phyloP scores from a whole-genome alignment of 192 early-diverging fungal genomes.

The Entomortierella parvispora region DNA sequence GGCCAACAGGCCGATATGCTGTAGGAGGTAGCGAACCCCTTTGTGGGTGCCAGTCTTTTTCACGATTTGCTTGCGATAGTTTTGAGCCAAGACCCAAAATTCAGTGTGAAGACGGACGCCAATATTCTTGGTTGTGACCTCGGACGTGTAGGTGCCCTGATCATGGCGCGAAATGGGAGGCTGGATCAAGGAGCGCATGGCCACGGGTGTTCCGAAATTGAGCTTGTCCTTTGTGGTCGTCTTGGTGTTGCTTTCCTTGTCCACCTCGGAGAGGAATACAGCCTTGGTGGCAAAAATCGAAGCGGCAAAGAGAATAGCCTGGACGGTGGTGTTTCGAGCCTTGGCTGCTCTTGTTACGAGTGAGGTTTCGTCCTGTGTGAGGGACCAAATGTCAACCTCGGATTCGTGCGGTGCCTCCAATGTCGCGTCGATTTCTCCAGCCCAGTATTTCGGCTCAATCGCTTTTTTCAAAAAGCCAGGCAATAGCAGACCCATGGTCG shows the following conservation, averaged over 20 bases:
- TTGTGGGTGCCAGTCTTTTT: slow-evolving; percentile 2
- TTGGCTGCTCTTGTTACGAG: slow-evolving; percentile 8
- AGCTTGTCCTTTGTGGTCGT: slow-evolving; percentile 28
- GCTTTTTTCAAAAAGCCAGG: slow-evolving; percentile 26
- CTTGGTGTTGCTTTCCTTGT: neutral
- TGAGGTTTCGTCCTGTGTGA: slow-evolving; percentile 7
- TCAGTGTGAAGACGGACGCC: slow-evolving; percentile 9
- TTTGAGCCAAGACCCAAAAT: slow-evolving; percentile 20
- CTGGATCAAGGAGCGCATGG: slow-evolving; percentile 13
- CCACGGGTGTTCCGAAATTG: slow-evolving; percentile 5
- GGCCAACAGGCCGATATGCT: slow-evolving; percentile 17
- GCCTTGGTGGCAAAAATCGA: slow-evolving; percentile 39
- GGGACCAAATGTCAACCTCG: slow-evolving; percentile 3
- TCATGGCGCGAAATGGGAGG: slow-evolving; percentile 11
- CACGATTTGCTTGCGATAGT: slow-evolving; percentile 12
- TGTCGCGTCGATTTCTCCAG: slow-evolving; percentile 41
- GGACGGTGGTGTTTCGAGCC: slow-evolving; percentile 22
- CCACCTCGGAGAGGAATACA: slow-evolving; percentile 29
- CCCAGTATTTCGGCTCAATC: slow-evolving; percentile 40
- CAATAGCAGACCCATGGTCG: slow-evolving; percentile 3
- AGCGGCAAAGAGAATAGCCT: slow-evolving; percentile 20
- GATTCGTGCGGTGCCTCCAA: slow-evolving; percentile 33
- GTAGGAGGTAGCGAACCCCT: neutral
- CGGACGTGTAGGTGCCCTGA: slow-evolving; percentile 21
- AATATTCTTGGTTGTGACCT: slow-evolving; percentile 17